Evolutionary conservation across 495 filamentous ascomycete genomes (phyloP), one percentile per base, ranked within the genome.

Genomic region (Hapsidospora chrysogenum): DNA sequence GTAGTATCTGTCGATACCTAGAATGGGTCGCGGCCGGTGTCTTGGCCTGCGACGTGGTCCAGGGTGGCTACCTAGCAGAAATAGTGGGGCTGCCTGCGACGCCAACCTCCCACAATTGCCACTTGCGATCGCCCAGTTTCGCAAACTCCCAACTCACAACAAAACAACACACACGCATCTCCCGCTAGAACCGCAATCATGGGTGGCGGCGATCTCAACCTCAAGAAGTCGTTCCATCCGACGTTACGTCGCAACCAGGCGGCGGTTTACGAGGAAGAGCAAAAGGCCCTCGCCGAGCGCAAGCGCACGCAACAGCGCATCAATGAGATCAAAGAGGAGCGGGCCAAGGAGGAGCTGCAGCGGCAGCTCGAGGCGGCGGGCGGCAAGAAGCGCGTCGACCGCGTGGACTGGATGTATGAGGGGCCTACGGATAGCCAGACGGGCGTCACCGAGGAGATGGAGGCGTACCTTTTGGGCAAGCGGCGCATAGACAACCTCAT

Each of bases 181-280:
- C n/a, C n/a, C n/a, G n/a, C n/a, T n/a, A n/a, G n/a, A n/a, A n/a
- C n/a, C n/a, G 44, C 47, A 60, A 81, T 67, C 36, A 87, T 87
- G 81, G 76, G 80, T 61, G 37, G 37, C 21, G 79, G 80, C 46
- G 84, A 92, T 64, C 62, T 94, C 50, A 92, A 94, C 46, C 61
- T 93, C 46, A 99, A 99, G 62, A 99, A 99, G 67, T 87, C 80
- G 64, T 97, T 86, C 80, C 87, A 97, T 50, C 83, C 85, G 34
- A 68, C 72, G 35, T 66, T 86, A 33, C 70, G 84, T 54, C 72
- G 70, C 58, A 93, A 93, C 55, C 85, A 92, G 61, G 66, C 60
- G 54, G 66, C 71, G 43, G 85, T 92, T 39, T 92, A 80, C 75
- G 67, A 78, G 17, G 77, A 84, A 49, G 86, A 99, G 49, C 75